Base-by-base conservation (phyloP, 306 rosid species). In the Cicer arietinum region DNA sequence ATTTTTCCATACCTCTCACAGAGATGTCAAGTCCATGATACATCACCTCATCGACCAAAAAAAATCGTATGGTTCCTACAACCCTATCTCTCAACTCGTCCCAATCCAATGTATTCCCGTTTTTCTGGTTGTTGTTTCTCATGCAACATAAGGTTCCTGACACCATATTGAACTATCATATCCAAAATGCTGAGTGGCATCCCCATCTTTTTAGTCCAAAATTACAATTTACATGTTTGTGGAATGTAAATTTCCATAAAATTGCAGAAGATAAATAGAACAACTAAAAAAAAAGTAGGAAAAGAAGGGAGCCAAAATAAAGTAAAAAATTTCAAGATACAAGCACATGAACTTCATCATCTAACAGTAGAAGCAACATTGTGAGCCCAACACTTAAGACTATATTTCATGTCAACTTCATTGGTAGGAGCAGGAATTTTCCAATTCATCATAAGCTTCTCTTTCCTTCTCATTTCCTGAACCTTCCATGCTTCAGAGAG, bases 401-500 rank as follows among this genome's bases (percentile, higher is more conserved):
- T 90, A 53, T 91, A 80, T 61, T 91, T 94, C 82, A 94, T 87
- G 73, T 85, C 89, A 71, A 66, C 58, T 76, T 91, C 92, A 79
- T 84, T 87, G 43, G 63, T 82, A 12, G 77, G 66, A 18, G 88
- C 74, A 47, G 92, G 90, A 81, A 94, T 48, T 44, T 82, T 89
- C 92, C 94, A 94, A 57, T 88, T 89, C 88, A 67, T 71, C 73
- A 88, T 25, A 10, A 91, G 84, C 42, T 85, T 86, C 60, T 84
- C 83, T 71, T 75, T 81, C 74, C 70, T 79, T 79, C 77, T 87
- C 77, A 56, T 77, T 16, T 89, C 87, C 53, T 67, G 73, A 30
- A 74, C 79, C 71, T 82, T 76, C 98, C 98, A 91, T 43, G 89
- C 92, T 83, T 91, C 98, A 37, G 98, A 94, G 8, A 94, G 96